Evolutionary conservation across 2,329 filamentous ascomycete genomes (phyloP), one percentile per base, ranked within the genome.

Genomic region (Fusarium robinianum): DNA sequence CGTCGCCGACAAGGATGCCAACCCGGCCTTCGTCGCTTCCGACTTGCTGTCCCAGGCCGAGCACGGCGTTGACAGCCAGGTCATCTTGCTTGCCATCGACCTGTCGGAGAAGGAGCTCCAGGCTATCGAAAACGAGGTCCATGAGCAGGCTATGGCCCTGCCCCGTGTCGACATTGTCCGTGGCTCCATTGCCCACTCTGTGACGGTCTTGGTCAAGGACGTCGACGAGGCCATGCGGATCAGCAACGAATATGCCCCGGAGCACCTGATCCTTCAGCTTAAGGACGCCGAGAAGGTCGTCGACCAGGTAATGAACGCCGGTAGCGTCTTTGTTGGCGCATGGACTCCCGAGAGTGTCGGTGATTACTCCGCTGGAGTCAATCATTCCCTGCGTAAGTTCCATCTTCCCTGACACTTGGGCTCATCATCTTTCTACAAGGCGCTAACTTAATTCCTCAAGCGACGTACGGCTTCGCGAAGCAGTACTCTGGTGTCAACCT

Each of bases 291-390:
- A 87, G 59, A 75, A 79, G 46, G 77, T 85, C 3, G 85, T 95
- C 1, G 83, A 88, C 23, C 72, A 85, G 66, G 90, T 99, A 16
- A 81, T 90, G 72, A 96, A 99, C 60, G 94, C 94, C 3, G 94
- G 94, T 12, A 96, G 90, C 65, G 91, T 99, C 6, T 99, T 99
- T 66, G 85, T 97, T 54, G 94, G 94, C 8, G 79, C 87, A 55
- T 99, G 94, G 94, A 97, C 94, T 0, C 94, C 94, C 5, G 94
- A 99, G 72, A 95, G 89, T 67, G 94, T 99, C 3, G 94, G 94
- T 31, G 94, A 99, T 68, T 99, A 99, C 73, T 96, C 90, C 53
- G 94, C 94, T 39, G 94, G 94, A 63, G 94, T 99, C 27, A 99
- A 99, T 69, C 94, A 99, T 75, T 95, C 89, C 46, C 75, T 99